These are phyloP conservation scores for Heritiera littoralis DNA, from an alignment of 345 rosid species.

Conservation along the genomic window DNA sequence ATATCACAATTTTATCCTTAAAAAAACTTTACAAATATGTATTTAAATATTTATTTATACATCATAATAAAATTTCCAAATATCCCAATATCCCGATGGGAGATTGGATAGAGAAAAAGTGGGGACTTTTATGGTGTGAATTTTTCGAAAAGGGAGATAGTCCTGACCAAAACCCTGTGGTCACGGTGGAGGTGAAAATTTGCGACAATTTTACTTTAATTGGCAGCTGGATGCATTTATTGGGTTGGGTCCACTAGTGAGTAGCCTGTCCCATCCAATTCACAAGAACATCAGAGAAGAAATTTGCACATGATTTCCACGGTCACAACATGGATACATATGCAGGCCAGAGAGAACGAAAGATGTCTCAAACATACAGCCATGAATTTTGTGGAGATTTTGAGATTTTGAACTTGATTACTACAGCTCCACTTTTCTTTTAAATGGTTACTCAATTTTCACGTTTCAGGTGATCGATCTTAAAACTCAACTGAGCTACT, in stretches of 20 bases:
- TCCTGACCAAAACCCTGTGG: conserved; percentile 25
- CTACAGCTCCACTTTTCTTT: not conserved
- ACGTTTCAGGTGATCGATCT: conserved; percentile 53
- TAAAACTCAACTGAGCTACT: conserved; percentile 52
- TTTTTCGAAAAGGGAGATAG: not conserved
- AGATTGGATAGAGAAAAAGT: not conserved
- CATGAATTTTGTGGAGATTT: not conserved
- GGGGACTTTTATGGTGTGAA: conserved; percentile 7
- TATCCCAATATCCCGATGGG: too few relatives aligned
- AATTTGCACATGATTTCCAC: not conserved
- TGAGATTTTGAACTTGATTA: not conserved
- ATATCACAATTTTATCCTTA: too few relatives aligned
- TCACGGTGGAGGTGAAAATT: conserved; percentile 22
- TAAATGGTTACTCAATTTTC: not conserved
- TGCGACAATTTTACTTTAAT: conserved; percentile 24
- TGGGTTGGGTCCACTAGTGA: conserved; percentile 31
- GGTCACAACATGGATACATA: conserved; percentile 10
- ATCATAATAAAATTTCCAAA: too few relatives aligned
- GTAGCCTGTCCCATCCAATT: conserved; percentile 11
- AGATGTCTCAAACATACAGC: not conserved
- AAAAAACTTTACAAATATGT: too few relatives aligned
- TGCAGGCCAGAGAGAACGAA: not conserved
- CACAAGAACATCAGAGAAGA: conserved; percentile 11
- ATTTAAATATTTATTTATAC: too few relatives aligned
- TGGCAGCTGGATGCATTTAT: conserved; percentile 30